Conservation (phyloP, 164 flowering plant genomes). For the Kalanchoe fedtschenkoi region DNA sequence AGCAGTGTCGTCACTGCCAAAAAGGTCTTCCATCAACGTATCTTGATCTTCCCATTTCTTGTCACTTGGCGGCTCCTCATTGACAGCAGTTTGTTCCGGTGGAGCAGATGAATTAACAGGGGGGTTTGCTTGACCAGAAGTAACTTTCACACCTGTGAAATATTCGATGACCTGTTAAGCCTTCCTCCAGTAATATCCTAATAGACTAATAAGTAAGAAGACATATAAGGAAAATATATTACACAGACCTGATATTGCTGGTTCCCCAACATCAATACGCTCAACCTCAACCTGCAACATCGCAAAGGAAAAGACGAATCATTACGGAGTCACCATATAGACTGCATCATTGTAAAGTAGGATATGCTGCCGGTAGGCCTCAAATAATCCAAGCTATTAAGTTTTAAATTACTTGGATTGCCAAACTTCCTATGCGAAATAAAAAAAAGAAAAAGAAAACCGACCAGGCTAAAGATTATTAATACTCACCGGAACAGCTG, state of each 20-base stretch:
- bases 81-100: slow-evolving; percentile 17
- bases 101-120: slow-evolving; percentile 13
- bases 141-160: background rate
- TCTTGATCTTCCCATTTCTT: slow-evolving; percentile 50
- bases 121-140: background rate
- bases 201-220: background rate
- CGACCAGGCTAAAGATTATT: background rate
- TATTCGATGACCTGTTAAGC: background rate
- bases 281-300: slow-evolving; percentile 84
- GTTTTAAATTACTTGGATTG: too few species aligned
- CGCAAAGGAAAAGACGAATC: background rate
- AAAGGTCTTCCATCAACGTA: slow-evolving; percentile 40
- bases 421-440: background rate
- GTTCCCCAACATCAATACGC: slow-evolving; percentile 62
- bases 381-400: background rate
- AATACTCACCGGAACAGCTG: background rate
- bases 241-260: slow-evolving; percentile 48
- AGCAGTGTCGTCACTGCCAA: slow-evolving; percentile 14
- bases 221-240: background rate
- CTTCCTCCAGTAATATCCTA: background rate
- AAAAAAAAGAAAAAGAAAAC: background rate
- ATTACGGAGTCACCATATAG: too few species aligned
- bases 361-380: too few species aligned
- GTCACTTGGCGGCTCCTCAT: too few species aligned
- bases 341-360: too few species aligned